These are phyloP conservation scores for Leccinum variicolor DNA, from an alignment of 768 basidiomycete species.

Conservation along the genomic window DNA sequence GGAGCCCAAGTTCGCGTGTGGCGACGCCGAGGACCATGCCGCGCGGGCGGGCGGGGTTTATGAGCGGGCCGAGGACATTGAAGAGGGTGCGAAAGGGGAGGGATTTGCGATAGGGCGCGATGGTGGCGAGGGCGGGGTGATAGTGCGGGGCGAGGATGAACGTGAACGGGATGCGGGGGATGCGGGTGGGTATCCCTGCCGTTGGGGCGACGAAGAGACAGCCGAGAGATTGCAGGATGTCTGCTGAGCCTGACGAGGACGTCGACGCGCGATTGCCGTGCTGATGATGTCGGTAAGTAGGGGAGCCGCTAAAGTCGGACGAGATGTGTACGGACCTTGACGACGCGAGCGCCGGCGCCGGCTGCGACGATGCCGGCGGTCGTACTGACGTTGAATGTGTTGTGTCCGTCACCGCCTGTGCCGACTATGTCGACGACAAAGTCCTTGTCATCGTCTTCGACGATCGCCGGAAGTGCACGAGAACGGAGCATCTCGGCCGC, in stretches of 20 bases:
- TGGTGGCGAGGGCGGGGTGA: conserved; percentile 78
- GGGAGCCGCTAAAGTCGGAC: neutral
- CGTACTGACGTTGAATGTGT: conserved; percentile 96
- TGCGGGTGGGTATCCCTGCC: conserved; percentile 36
- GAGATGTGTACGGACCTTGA: conserved; percentile 57
- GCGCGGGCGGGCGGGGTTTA: conserved; percentile 83
- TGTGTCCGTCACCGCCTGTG: conserved; percentile 83
- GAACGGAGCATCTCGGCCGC: conserved; percentile 72
- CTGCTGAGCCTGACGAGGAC: conserved; percentile 91
- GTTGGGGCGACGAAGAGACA: conserved; percentile 71
- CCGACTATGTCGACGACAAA: conserved; percentile 55
- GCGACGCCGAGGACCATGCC: conserved; percentile 94
- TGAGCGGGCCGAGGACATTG: conserved; percentile 90
- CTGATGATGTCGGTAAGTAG: conserved; percentile 36
- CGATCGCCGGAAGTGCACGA: conserved; percentile 60
- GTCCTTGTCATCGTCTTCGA: conserved; percentile 59
- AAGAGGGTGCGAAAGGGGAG: conserved; percentile 96
- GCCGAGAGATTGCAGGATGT: conserved; percentile 81
- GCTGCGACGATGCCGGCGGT: conserved; percentile 92
- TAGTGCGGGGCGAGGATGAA: conserved; percentile 95
- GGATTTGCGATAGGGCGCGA: conserved; percentile 80
- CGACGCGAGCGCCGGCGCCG: conserved; percentile 88
- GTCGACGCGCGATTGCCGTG: conserved; percentile 91
- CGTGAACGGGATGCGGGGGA: conserved; percentile 74
- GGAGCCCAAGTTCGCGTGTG: conserved; percentile 70